These are phyloP conservation scores for Hypoxylon trugodes DNA, from an alignment of 495 filamentous ascomycete species.

Conservation along the genomic window DNA sequence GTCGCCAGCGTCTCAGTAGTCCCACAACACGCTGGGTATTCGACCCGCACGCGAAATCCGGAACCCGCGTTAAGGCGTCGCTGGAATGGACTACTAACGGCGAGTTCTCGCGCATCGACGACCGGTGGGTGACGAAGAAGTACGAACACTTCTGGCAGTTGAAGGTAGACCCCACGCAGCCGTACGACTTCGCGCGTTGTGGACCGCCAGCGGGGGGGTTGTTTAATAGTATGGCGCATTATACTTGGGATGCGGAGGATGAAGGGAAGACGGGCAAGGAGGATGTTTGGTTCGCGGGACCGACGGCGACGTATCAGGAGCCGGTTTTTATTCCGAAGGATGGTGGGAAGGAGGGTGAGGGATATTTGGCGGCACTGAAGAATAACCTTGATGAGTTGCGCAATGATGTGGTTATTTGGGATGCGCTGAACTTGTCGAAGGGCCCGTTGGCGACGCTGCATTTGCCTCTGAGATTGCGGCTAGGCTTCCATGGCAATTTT, in stretches of 20 bases:
- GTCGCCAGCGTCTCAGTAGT: conserved; percentile 51
- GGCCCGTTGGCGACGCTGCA: conserved; percentile 58
- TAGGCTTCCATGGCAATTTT: conserved; percentile 59
- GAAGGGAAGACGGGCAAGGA: conserved; percentile 42
- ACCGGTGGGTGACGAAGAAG: conserved; percentile 58
- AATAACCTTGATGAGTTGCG: conserved; percentile 61
- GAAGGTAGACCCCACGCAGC: conserved; percentile 52
- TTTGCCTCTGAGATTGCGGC: conserved; percentile 53
- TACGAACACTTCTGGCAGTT: conserved; percentile 66
- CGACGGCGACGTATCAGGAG: conserved; percentile 64
- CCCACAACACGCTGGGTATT: conserved; percentile 64
- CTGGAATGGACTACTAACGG: conserved; percentile 56
- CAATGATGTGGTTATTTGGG: conserved; percentile 62
- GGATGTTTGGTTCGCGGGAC: conserved; percentile 57
- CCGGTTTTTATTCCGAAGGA: conserved; percentile 63
- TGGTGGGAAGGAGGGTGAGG: conserved; percentile 60
- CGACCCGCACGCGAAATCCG: conserved; percentile 54
- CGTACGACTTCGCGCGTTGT: conserved; percentile 60
- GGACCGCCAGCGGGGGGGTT: conserved; percentile 58
- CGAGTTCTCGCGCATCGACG: conserved; percentile 69
- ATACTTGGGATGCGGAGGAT: conserved; percentile 45
- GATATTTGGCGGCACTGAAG: conserved; percentile 62
- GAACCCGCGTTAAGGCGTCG: conserved; percentile 46
- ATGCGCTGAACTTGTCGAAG: conserved; percentile 52
- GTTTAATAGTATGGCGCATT: conserved; percentile 58